Conservation (phyloP, 306 rosid genomes). For the Urtica urens region DNA sequence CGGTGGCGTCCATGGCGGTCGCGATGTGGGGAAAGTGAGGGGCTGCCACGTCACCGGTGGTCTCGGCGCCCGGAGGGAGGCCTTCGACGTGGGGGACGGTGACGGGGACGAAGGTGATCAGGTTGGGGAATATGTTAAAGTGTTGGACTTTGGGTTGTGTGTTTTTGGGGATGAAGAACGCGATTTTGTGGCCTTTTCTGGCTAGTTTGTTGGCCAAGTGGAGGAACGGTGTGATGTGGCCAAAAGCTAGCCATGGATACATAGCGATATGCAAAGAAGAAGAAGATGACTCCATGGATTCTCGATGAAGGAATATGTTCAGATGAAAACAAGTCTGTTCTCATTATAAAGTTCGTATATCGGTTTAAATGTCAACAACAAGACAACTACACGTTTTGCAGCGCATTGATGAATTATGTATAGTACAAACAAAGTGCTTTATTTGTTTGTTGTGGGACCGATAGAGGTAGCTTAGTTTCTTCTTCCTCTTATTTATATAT, state of each 20-base stretch:
- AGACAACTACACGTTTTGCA: too few species aligned
- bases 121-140: slow-evolving; percentile 45
- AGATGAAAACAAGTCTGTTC: too few species aligned
- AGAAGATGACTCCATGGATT: slow-evolving; percentile 1
- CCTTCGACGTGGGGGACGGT: slow-evolving; percentile 42
- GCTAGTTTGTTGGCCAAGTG: slow-evolving; percentile 66
- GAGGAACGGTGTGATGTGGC: slow-evolving; percentile 47
- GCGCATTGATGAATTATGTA: too few species aligned
- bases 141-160: slow-evolving; percentile 29
- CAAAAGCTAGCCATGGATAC: slow-evolving; percentile 70
- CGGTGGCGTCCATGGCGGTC: slow-evolving; percentile 57
- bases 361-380: too few species aligned
- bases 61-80: slow-evolving; percentile 46
- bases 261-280: slow-evolving; percentile 41
- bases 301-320: too few species aligned
- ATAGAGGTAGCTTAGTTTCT: too few species aligned
- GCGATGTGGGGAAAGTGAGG: slow-evolving; percentile 24
- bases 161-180: slow-evolving; percentile 43
- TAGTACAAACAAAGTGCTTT: too few species aligned
- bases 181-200: slow-evolving; percentile 41
- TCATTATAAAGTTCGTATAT: too few species aligned
- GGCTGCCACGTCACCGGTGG: slow-evolving; percentile 47
- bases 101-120: slow-evolving; percentile 47
- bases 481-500: too few species aligned
- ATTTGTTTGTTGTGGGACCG: too few species aligned